phyloP scores from a whole-genome alignment of 2,329 filamentous ascomycete species.

The Alternaria solani region DNA sequence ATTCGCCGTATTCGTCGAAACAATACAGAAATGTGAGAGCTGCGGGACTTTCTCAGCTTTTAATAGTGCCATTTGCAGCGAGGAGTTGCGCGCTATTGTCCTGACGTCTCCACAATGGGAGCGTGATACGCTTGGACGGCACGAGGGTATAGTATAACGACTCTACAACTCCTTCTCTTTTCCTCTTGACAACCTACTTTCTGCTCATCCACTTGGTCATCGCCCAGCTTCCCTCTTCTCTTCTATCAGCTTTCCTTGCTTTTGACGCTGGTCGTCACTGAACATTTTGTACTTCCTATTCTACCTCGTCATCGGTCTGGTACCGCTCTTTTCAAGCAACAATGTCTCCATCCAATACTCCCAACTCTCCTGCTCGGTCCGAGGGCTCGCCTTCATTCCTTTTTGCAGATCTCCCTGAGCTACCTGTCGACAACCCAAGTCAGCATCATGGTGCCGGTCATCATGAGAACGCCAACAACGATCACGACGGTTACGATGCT shows the following conservation, averaged over 20 bases:
- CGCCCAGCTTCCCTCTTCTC: background rate
- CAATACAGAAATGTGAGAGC: background rate
- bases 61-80: background rate
- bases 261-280: slow-evolving; percentile 15
- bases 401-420: background rate
- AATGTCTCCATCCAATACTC: background rate
- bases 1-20: background rate
- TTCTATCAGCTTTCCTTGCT: background rate
- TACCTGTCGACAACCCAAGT: background rate
- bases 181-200: background rate
- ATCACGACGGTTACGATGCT: background rate
- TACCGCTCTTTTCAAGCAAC: background rate
- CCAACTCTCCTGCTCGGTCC: background rate
- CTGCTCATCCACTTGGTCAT: background rate
- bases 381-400: background rate
- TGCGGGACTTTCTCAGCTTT: background rate
- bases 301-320: slow-evolving; percentile 1
- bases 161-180: background rate
- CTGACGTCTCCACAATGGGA: slow-evolving; percentile 4
- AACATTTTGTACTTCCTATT: background rate
- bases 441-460: background rate
- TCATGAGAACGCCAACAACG: background rate
- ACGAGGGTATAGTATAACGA: background rate
- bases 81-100: slow-evolving; percentile 4
- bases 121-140: background rate